Percentiles rank a stretch among this genome's conserved stretches.
These are phyloP conservation scores for Neonectria coccinea DNA, from an alignment of 2,329 filamentous ascomycete species.

Conservation along the genomic window DNA sequence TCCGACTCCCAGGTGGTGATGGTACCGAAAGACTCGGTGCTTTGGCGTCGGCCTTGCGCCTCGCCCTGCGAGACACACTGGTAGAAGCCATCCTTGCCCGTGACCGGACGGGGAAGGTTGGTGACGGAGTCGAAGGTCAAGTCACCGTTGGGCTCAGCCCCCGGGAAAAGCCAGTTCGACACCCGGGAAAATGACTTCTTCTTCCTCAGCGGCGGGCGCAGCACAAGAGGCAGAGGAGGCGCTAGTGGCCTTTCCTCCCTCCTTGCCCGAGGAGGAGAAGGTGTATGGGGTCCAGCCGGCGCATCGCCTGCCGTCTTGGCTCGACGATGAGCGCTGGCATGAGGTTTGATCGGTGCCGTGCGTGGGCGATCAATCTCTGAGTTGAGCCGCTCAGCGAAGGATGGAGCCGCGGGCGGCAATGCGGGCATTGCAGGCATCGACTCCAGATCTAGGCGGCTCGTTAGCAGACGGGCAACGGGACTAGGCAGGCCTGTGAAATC, in stretches of 20 bases:
- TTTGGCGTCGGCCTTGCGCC: constrained; percentile 49
- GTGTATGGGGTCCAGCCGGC: constrained; percentile 45
- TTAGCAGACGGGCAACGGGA: constrained; percentile 34
- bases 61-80: constrained; percentile 61
- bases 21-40: constrained; percentile 60
- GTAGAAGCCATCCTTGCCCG: constrained; percentile 67
- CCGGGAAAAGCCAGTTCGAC: constrained; percentile 69
- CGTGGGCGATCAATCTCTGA: constrained; percentile 56
- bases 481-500: constrained; percentile 26
- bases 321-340: constrained; percentile 44
- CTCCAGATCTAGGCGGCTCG: constrained; percentile 54
- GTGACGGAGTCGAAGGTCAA: constrained; percentile 64
- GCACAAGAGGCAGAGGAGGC: constrained; percentile 68
- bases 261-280: constrained; percentile 41
- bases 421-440: constrained; percentile 69
- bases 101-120: constrained; percentile 66
- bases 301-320: constrained; percentile 48
- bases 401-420: constrained; percentile 67
- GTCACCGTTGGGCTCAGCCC: constrained; percentile 52
- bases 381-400: constrained; percentile 67
- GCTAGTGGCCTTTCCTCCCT: constrained; percentile 57
- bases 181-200: constrained; percentile 75
- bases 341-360: constrained; percentile 51
- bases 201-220: constrained; percentile 71
- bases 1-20: constrained; percentile 64